phyloP scores from a whole-genome alignment of 1,284 basidiomycete species.

The Cutaneotrichosporon sp. region DNA sequence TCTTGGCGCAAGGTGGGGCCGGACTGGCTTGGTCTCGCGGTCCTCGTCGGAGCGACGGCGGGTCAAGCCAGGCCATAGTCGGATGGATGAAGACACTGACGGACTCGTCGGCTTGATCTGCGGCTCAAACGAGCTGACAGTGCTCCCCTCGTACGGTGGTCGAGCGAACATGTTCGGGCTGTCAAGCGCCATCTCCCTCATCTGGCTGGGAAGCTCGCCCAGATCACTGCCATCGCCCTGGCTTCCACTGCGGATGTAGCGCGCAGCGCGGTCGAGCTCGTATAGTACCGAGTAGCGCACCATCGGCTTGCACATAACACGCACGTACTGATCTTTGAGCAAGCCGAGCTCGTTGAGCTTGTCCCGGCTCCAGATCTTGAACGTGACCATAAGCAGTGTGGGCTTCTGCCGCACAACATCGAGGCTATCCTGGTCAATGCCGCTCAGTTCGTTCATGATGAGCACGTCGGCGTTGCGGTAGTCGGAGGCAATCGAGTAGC shows the following conservation, averaged over 20 bases:
- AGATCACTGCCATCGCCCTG: constrained; percentile 4
- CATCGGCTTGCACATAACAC: constrained; percentile 78
- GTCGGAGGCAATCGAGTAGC: constrained; percentile 60
- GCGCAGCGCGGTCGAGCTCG: constrained; percentile 56
- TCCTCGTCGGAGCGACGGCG: constrained; percentile 13
- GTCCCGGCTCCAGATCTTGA: constrained; percentile 37
- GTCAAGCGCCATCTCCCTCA: constrained; percentile 2
- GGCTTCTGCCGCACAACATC: constrained; percentile 7
- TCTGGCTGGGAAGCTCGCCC: neutral
- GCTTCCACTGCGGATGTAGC: constrained; percentile 21
- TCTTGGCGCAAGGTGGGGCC: constrained; percentile 7
- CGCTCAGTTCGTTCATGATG: constrained; percentile 73
- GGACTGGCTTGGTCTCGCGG: neutral
- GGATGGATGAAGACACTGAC: neutral
- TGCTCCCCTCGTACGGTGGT: neutral
- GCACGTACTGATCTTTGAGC: constrained; percentile 57
- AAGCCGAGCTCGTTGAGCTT: constrained; percentile 51
- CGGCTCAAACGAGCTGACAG: neutral
- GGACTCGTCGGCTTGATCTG: constrained; percentile 9
- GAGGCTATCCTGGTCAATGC: constrained; percentile 59
- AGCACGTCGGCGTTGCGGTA: constrained; percentile 68
- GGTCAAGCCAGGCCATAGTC: neutral
- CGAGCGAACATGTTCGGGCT: neutral
- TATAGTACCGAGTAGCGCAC: constrained; percentile 73
- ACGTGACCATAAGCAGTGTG: constrained; percentile 52